Percentiles rank a stretch among this genome's conserved stretches.
phyloP scores from a whole-genome alignment of 2,329 filamentous ascomycete species.

The Pseudogymnoascus sp. region DNA sequence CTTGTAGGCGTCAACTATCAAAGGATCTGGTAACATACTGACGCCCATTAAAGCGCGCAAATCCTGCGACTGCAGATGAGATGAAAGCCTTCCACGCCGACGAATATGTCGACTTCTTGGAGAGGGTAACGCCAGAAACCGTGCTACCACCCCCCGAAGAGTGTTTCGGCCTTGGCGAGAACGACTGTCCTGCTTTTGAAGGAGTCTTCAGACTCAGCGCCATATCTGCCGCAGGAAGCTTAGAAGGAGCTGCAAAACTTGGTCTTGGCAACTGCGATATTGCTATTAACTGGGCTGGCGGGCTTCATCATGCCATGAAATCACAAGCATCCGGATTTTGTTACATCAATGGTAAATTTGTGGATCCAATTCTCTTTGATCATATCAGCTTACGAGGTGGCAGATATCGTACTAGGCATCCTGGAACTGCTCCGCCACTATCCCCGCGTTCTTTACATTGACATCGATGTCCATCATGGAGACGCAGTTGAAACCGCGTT shows the following conservation, averaged over 20 bases:
- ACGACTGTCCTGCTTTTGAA: constrained; percentile 98
- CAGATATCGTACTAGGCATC: constrained; percentile 93
- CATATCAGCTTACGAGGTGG: constrained; percentile 31
- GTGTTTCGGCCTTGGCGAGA: constrained; percentile 87
- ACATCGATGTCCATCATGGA: constrained; percentile 91
- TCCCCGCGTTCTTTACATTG: constrained; percentile 94
- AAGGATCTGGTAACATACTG: background rate
- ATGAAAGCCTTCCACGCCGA: constrained; percentile 91
- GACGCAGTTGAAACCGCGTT: constrained; percentile 92
- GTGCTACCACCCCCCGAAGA: constrained; percentile 92
- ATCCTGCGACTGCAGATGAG: constrained; percentile 81
- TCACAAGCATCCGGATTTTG: constrained; percentile 94
- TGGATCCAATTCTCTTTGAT: constrained; percentile 30
- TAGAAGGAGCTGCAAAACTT: constrained; percentile 86
- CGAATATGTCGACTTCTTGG: constrained; percentile 93
- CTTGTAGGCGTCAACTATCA: constrained; percentile 57
- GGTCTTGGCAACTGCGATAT: constrained; percentile 91
- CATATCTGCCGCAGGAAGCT: constrained; percentile 86
- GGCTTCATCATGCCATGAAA: constrained; percentile 96
- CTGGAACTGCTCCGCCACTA: constrained; percentile 86
- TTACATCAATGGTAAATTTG: constrained; percentile 82
- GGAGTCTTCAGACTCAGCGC: constrained; percentile 93
- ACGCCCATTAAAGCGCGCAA: constrained; percentile 54
- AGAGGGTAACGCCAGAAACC: constrained; percentile 94
- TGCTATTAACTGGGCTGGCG: constrained; percentile 96